These are phyloP conservation scores for Saturnispora ahearnii DNA, from an alignment of 805 yeast species.

Conservation along the genomic window DNA sequence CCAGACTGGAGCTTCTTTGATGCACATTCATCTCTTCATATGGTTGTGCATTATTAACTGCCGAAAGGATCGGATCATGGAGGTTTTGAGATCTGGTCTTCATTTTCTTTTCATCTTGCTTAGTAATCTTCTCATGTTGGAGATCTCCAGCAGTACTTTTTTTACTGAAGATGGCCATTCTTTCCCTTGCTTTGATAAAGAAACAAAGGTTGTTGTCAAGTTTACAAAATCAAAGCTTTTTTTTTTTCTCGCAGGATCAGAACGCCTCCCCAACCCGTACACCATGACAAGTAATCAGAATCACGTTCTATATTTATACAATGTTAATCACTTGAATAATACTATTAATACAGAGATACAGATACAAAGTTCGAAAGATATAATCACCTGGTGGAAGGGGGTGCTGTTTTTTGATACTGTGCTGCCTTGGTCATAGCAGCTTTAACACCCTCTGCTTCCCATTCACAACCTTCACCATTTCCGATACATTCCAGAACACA, in stretches of 20 bases:
- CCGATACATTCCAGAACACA: constrained; percentile 36
- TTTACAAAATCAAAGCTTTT: background rate
- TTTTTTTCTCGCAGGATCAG: background rate
- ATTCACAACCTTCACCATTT: constrained; percentile 4
- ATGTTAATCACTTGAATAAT: background rate
- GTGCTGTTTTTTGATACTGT: background rate
- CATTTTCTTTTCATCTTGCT: constrained; percentile 43
- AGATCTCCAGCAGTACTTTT: constrained; percentile 21
- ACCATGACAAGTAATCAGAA: background rate
- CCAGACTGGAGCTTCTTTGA: constrained; percentile 27
- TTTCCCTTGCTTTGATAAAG: too few relatives aligned
- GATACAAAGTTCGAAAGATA: background rate
- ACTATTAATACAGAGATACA: background rate
- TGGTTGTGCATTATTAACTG: constrained; percentile 94
- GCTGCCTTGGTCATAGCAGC: constrained; percentile 12
- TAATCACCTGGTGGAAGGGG: background rate
- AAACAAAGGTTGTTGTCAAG: background rate
- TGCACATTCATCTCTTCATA: constrained; percentile 54
- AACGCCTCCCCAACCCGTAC: background rate
- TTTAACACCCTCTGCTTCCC: constrained; percentile 10
- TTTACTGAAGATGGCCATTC: constrained; percentile 38
- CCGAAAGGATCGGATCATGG: constrained; percentile 86
- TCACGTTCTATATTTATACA: too few relatives aligned
- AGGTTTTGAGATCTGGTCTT: constrained; percentile 61
- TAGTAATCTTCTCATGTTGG: constrained; percentile 31